phyloP scores from a whole-genome alignment of 148 eudicot species.

The Amaranthus hypochondriacus region DNA sequence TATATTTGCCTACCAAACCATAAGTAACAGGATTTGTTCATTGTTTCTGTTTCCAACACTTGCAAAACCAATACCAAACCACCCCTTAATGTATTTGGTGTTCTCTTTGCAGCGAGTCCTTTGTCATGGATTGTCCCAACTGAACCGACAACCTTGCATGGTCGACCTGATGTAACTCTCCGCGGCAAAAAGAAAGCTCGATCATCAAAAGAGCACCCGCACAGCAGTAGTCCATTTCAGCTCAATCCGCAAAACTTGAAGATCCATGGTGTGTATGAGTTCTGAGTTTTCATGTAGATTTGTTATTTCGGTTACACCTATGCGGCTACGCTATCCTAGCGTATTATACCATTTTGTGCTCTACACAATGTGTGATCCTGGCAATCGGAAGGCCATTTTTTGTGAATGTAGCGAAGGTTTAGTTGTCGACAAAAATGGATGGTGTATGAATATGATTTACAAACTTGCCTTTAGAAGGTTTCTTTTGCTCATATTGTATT shows the following conservation, averaged over 20 bases:
- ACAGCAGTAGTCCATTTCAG: conserved; percentile 8
- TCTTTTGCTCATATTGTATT: background rate
- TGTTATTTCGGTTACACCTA: conserved; percentile 16
- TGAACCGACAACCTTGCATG: conserved; percentile 15
- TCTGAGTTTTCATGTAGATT: conserved; percentile 11
- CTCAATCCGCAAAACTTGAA: conserved; percentile 21
- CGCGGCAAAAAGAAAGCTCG: conserved; percentile 17
- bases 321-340: conserved; percentile 15
- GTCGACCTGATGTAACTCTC: conserved; percentile 16
- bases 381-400: background rate
- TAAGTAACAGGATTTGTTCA: background rate
- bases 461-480: background rate
- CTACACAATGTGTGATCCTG: conserved; percentile 4
- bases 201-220: background rate
- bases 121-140: conserved; percentile 24
- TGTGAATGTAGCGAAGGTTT: background rate
- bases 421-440: background rate
- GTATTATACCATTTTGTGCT: conserved; percentile 11
- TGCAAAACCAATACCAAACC: background rate
- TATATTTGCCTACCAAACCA: background rate
- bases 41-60: background rate
- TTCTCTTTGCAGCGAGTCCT: conserved; percentile 23
- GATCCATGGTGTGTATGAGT: conserved; percentile 20
- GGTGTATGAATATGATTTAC: background rate
- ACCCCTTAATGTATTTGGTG: background rate